Evolutionary conservation across 73 alveolate species (phyloP).

Genomic region (Tetrahymena malaccensis): DNA sequence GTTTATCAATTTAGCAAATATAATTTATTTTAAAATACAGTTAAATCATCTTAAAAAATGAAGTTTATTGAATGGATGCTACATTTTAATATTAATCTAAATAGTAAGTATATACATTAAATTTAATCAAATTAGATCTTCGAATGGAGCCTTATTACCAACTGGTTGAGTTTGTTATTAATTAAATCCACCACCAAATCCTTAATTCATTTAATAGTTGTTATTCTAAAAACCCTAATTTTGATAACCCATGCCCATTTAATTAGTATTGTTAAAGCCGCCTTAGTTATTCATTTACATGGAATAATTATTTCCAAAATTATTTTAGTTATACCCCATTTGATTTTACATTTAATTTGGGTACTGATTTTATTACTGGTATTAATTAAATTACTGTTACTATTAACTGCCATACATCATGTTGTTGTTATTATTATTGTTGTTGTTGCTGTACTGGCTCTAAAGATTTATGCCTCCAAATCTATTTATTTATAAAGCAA

Average conservation of each 20-base stretch:
- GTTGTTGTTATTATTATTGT: not conserved
- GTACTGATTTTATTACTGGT: not conserved
- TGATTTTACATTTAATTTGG: not conserved
- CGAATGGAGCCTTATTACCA: not conserved
- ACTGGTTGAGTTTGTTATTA: not conserved
- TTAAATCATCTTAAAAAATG: no score
- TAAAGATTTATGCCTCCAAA: not conserved
- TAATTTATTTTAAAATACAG: no score
- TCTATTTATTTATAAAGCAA: not conserved
- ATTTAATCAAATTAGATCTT: not conserved
- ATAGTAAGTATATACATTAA: no score
- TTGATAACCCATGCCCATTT: not conserved
- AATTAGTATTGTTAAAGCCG: not conserved
- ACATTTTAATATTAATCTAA: no score
- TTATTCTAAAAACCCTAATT: not conserved
- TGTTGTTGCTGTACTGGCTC: not conserved
- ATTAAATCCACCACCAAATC: not conserved
- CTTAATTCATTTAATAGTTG: not conserved
- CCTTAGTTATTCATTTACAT: not conserved
- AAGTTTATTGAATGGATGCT: no score
- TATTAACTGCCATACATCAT: not conserved
- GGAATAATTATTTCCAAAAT: not conserved
- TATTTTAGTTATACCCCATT: not conserved
- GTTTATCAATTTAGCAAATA: no score
- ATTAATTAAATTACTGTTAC: not conserved